Percentiles rank a stretch among this genome's conserved stretches.
phyloP scores from a whole-genome alignment of 2,329 filamentous ascomycete genomes.

The Alternaria gaisen region DNA sequence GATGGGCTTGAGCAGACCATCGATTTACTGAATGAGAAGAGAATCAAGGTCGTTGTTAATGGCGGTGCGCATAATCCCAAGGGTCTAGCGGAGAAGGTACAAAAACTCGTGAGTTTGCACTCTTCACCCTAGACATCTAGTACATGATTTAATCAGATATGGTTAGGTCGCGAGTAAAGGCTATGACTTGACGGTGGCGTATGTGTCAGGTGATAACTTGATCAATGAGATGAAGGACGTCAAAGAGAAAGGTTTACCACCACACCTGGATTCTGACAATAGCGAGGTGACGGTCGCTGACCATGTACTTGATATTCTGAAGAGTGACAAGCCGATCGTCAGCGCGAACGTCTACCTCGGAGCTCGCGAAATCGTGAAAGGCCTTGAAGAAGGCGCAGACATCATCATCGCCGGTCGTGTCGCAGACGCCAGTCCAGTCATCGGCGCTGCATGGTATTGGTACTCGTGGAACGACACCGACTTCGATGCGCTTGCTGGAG shows the following conservation, averaged over 20 bases:
- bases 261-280: constrained; percentile 56
- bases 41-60: constrained; percentile 66
- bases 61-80: constrained; percentile 65
- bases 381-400: constrained; percentile 44
- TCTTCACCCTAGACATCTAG: not conserved
- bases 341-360: constrained; percentile 65
- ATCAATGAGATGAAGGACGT: constrained; percentile 44
- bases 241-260: constrained; percentile 46
- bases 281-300: constrained; percentile 46
- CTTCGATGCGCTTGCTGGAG: constrained; percentile 59
- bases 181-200: constrained; percentile 55
- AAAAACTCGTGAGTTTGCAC: constrained; percentile 45
- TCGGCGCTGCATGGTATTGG: constrained; percentile 66
- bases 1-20: constrained; percentile 59
- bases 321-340: constrained; percentile 50
- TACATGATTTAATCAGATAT: not conserved
- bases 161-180: constrained; percentile 47
- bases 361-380: constrained; percentile 48
- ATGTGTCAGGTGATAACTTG: constrained; percentile 58
- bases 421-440: constrained; percentile 50
- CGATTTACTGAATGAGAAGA: constrained; percentile 56
- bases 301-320: constrained; percentile 52
- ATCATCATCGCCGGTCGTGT: constrained; percentile 48
- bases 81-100: constrained; percentile 59
- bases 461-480: constrained; percentile 61